Conservation (phyloP, 2,329 filamentous ascomycete genomes). For the Huntiella decipiens region DNA sequence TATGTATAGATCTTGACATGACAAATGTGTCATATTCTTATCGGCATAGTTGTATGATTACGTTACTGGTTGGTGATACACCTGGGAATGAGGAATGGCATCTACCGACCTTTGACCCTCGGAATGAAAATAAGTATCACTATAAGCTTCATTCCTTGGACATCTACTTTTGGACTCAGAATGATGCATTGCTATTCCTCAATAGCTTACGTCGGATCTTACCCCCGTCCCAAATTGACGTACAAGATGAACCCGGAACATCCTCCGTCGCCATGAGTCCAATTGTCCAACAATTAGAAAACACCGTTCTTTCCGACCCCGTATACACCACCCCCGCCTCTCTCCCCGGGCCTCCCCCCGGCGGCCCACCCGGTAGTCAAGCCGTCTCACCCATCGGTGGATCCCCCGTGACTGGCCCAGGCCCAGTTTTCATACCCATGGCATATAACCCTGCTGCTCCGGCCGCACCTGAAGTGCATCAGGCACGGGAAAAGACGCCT, state of each 20-base stretch:
- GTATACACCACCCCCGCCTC: conserved; percentile 21
- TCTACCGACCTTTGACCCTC: conserved; percentile 51
- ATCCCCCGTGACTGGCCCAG: conserved; percentile 18
- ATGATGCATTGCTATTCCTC: conserved; percentile 52
- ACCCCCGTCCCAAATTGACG: conserved; percentile 38
- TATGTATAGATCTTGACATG: conserved; percentile 47
- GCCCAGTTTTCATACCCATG: conserved; percentile 36
- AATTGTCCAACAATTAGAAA: conserved; percentile 56
- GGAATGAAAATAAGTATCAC: conserved; percentile 60
- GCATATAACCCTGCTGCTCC: conserved; percentile 67
- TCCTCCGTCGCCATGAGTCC: conserved; percentile 37
- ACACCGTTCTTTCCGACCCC: conserved; percentile 44
- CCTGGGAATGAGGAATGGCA: conserved; percentile 48
- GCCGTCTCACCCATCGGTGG: neutral
- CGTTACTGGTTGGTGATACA: conserved; percentile 36
- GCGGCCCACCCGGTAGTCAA: conserved; percentile 11
- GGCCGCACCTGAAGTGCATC: conserved; percentile 51
- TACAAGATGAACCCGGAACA: conserved; percentile 45
- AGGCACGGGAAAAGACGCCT: conserved; percentile 61
- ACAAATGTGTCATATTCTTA: conserved; percentile 51
- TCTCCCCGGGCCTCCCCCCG: conserved; percentile 13
- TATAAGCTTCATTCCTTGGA: conserved; percentile 60
- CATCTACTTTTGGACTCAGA: conserved; percentile 61
- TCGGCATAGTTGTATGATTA: conserved; percentile 54
- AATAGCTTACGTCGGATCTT: conserved; percentile 48